Base-by-base conservation (phyloP, 1,284 basidiomycete genomes). In the Pulveroboletus sp. region DNA sequence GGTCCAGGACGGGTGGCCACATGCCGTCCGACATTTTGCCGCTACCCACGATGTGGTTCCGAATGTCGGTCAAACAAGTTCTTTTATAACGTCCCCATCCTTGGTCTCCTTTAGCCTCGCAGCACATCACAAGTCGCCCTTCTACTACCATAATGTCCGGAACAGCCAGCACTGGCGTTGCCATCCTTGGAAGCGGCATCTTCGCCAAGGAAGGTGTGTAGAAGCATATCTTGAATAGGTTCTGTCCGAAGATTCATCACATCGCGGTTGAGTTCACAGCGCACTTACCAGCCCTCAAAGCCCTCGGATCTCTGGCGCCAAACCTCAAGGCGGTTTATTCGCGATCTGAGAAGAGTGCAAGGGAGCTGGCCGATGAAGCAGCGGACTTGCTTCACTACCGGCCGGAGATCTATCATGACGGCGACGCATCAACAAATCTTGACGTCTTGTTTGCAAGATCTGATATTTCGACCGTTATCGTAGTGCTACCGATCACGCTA, bases 311-410 rank as follows among this genome's bases (percentile, higher is more conserved):
- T 44, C 73, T 78, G 14, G 77, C 79, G 40, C 68, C 74, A 49
- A 65, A 69, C 28, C 77, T 93, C 52, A 84, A 79, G 61, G 88
- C 89, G 2, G 78, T 94, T 57, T 93, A 92, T 76, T 94, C 91
- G n/a, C 83, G 89, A 49, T 90, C 89, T 2, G 74, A 82, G 60
- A 80, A 79, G 65, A 87, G 84, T 53, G 84, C 86, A 3, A 70
- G 72, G 18, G 77, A 78, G 31, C 71, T 87, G 46, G 84, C 84
- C 1, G 65, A 70, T 4, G 70, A 74, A 22, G 83, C 82, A 9
- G 67, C 74, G 40, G 60, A 67, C 22, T 73, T 76, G 18, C 74
- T 84, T 40, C 53, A 72, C 36, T 57, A 70, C 20, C 64, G 75
- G 18, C 81, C 82, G 10, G 70, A 72, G 26, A 69, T 88, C 46